Base-by-base conservation (phyloP, 2,329 filamentous ascomycete species). In the Metarhizium rileyi region DNA sequence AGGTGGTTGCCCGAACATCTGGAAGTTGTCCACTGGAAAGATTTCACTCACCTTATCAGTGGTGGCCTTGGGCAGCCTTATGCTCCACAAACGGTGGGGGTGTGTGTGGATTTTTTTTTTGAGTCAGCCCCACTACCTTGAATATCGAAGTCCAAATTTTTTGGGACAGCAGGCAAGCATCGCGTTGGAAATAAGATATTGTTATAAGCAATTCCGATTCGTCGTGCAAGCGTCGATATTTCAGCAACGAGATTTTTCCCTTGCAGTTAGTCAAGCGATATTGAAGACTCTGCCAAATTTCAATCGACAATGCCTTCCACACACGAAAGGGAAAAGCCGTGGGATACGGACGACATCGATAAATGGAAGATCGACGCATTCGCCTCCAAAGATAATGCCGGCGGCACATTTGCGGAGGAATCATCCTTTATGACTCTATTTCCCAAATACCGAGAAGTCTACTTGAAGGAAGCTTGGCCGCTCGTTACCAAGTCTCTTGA, bases 281-380 rank as follows among this genome's bases (percentile, higher is more conserved):
- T 7, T n/a, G 30, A 10, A 16, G n/a, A 22, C 6, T 28, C 16
- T 20, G 20, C 38, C 23, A 35, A 36, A 40, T 23, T 40, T 45
- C 23, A 5, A 46, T 50, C 44, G 26, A 56, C 49, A 35, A 90
- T 95, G 90, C 89, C 90, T 55, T 93, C 88, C 27, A 95, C 86
- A 56, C 82, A 95, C 70, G 86, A 95, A 54, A 85, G 80, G 58
- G 88, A 94, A 3, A 95, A 95, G 68, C 87, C 89, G 49, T 94
- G 90, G 90, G 90, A 96, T 62, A 95, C 90, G 50, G 90, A 95
- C 55, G 93, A 96, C 62, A 88, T 97, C 56, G 91, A 97, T 71
- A 95, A 96, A 68, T 97, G 90, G 90, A 91, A 90, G 81, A 73
- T 90, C 60, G 90, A 95, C 36, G 71, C 82, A 26, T 97, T 97